These are phyloP conservation scores for Arthromyces matolae DNA, from an alignment of 768 basidiomycete genomes.

Conservation along the genomic window DNA sequence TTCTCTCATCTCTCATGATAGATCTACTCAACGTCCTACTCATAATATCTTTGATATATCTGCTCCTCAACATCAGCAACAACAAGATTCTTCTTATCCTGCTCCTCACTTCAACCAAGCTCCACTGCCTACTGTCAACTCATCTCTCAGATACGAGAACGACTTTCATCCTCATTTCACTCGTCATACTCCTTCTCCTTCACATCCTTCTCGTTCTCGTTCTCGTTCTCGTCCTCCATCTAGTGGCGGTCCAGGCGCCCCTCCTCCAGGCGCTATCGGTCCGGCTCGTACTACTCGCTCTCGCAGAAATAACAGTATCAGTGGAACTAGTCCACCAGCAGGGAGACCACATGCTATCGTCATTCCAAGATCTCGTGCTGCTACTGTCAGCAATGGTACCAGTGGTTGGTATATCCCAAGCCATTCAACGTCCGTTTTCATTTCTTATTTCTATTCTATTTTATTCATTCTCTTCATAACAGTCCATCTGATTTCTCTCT, in stretches of 20 bases:
- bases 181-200: constrained; percentile 34
- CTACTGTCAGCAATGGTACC: constrained; percentile 14
- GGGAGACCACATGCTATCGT: constrained; percentile 64
- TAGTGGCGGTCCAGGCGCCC: constrained; percentile 2
- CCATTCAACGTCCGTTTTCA: constrained; percentile 26
- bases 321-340: constrained; percentile 52
- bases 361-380: constrained; percentile 42
- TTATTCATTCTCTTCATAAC: not conserved
- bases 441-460: not conserved
- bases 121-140: constrained; percentile 48
- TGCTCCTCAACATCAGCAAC: constrained; percentile 34
- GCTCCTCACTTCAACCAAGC: constrained; percentile 48
- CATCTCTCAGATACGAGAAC: constrained; percentile 48
- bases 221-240: constrained; percentile 42
- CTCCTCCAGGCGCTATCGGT: constrained; percentile 33
- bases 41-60: constrained; percentile 68
- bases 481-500: constrained; percentile 33
- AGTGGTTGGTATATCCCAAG: constrained; percentile 28
- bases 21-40: constrained; percentile 18
- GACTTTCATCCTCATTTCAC: constrained; percentile 28
- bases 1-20: constrained; percentile 44
- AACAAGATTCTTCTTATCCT: constrained; percentile 25
- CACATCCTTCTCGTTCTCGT: constrained; percentile 33
- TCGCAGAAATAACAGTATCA: constrained; percentile 58
- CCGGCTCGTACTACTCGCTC: constrained; percentile 53